Percentiles rank a stretch among this genome's conserved stretches.
Conservation (phyloP, 2,329 filamentous ascomycete genomes). For the Sclerotinia sclerotiorum region DNA sequence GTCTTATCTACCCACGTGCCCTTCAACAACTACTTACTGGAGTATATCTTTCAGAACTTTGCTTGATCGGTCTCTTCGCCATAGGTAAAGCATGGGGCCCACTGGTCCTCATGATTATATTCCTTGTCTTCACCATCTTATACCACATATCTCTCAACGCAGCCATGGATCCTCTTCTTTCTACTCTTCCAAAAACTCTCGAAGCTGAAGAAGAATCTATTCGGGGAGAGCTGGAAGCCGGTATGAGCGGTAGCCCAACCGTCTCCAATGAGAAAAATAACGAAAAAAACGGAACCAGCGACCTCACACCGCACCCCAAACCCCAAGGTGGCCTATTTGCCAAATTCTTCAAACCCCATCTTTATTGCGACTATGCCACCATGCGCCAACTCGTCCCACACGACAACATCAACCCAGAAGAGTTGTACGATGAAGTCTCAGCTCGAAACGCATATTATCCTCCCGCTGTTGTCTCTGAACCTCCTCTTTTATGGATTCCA, state of each 20-base stretch:
- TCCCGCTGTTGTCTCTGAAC: constrained; percentile 61
- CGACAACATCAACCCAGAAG: constrained; percentile 46
- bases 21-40: constrained; percentile 83
- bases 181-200: constrained; percentile 76
- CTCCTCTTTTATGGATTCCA: constrained; percentile 82
- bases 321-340: constrained; percentile 56
- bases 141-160: constrained; percentile 72
- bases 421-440: constrained; percentile 60
- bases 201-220: constrained; percentile 55
- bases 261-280: constrained; percentile 34
- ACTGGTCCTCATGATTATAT: constrained; percentile 71
- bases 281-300: constrained; percentile 5
- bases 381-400: constrained; percentile 69
- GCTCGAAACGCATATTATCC: constrained; percentile 72
- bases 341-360: constrained; percentile 76
- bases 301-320: constrained; percentile 44
- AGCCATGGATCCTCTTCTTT: constrained; percentile 73
- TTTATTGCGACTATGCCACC: constrained; percentile 69
- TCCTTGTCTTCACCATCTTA: constrained; percentile 72
- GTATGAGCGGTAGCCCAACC: constrained; percentile 20
- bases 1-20: constrained; percentile 82
- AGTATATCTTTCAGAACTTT: constrained; percentile 78
- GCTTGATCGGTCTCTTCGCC: constrained; percentile 81
- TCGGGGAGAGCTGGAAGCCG: constrained; percentile 30
- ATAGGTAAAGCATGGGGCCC: constrained; percentile 67